Evolutionary conservation across 805 yeast species (phyloP).

Genomic region (Candida arabinofermentans): DNA sequence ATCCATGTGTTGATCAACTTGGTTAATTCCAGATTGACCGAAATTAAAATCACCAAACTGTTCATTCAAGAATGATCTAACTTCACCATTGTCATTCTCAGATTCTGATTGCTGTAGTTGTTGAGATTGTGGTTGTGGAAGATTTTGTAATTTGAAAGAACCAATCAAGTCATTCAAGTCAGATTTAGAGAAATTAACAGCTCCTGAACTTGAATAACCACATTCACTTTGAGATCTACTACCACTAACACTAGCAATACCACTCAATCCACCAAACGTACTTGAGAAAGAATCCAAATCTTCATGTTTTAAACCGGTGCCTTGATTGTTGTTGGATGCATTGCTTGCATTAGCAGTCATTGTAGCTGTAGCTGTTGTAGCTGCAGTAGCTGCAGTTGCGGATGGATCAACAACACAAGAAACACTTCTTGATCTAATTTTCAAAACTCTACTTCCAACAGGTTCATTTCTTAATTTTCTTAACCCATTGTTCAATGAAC

Average conservation of each 20-base stretch:
- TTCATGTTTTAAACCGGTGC: conserved; percentile 14
- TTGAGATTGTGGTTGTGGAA: too few species aligned
- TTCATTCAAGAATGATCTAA: too few species aligned
- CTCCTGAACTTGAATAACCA: conserved; percentile 2
- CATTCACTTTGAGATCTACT: conserved; percentile 18
- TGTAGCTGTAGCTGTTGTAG: not conserved
- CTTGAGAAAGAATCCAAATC: conserved; percentile 3
- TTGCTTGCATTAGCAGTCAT: not conserved
- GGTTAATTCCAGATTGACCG: too few species aligned
- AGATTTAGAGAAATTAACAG: not conserved
- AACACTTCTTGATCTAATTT: not conserved
- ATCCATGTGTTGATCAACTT: not conserved
- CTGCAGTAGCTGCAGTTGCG: not conserved
- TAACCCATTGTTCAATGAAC: conserved; percentile 24
- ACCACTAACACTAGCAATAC: not conserved
- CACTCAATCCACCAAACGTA: not conserved
- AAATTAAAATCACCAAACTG: too few species aligned
- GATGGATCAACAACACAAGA: not conserved
- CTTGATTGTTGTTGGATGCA: conserved; percentile 10
- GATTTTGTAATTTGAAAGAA: not conserved
- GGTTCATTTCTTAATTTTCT: conserved; percentile 20
- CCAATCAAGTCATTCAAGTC: not conserved
- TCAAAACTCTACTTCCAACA: not conserved
- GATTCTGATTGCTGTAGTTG: too few species aligned
- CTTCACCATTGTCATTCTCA: too few species aligned